phyloP scores from a whole-genome alignment of 495 filamentous ascomycete species.

The Neurospora pannonica region DNA sequence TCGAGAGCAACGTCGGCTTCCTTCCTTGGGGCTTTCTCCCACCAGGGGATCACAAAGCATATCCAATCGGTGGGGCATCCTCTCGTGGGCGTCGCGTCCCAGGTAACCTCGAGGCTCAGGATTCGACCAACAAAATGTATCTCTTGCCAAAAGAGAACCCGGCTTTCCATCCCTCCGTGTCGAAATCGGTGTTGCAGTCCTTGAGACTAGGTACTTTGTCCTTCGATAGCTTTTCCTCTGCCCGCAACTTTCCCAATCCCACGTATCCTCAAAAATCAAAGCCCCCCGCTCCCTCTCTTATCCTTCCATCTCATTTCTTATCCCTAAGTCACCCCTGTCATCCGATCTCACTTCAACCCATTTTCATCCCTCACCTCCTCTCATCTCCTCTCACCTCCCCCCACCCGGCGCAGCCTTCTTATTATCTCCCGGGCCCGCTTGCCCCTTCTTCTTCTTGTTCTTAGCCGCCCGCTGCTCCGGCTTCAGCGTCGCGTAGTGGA shows the following conservation, averaged over 20 bases:
- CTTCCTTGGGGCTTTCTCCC: not conserved
- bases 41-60: not conserved
- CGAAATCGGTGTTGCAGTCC: not conserved
- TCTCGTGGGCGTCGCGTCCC: not conserved
- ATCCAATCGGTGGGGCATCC: not conserved
- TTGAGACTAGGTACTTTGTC: not conserved
- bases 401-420: not conserved
- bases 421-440: conserved; percentile 18
- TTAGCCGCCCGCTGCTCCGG: conserved; percentile 41
- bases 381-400: not conserved
- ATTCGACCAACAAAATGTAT: not conserved
- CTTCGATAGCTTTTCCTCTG: too few species aligned
- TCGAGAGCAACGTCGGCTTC: not conserved
- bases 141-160: not conserved
- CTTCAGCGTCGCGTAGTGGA: conserved; percentile 42
- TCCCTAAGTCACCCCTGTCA: too few species aligned
- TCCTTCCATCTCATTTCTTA: too few species aligned
- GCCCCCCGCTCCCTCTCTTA: too few species aligned
- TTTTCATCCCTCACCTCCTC: not conserved
- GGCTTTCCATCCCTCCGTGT: not conserved
- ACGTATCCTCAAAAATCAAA: too few species aligned
- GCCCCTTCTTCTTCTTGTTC: conserved; percentile 29
- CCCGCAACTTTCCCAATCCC: too few species aligned
- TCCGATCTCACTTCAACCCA: not conserved
- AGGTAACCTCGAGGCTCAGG: not conserved